Evolutionary conservation across 202 grass and related monocot genomes (phyloP), one percentile per base, ranked within the genome.

Genomic region (Musa balbisiana): DNA sequence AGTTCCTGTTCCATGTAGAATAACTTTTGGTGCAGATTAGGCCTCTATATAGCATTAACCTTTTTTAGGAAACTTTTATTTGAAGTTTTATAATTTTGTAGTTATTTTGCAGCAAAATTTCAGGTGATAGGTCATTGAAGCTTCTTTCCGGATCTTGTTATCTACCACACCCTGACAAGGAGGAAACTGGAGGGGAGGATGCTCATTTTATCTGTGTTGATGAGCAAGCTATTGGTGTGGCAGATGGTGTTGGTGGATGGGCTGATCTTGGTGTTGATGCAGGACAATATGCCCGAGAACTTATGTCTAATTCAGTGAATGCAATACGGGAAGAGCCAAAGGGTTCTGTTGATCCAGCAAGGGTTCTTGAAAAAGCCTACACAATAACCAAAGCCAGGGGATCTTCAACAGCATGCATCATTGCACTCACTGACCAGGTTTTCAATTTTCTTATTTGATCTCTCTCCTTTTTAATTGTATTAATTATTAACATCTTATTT

Each of bases 281-380:
- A 62, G 58, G 58, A 62, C 58, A 62, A 20, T 62, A 62, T 62
- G 58, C 58, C 20, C 16, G 58, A n/a, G 58, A 62, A 62, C 58
- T 62, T 62, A 62, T 62, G 58, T 62, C 58, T 62, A 62, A 62
- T 62, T 62, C 58, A 62, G 58, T 62, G 58, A 62, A 20, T 62
- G 58, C 58, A 62, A 62, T 62, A 8, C 15, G 20, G 17, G 58
- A 62, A 62, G 58, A 62, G 14, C 58, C 58, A 8, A 62, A 62
- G 58, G 58, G 58, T 20, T 62, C 58, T 17, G 58, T 62, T 62
- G 58, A 62, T 62, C 58, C 58, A 62, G 1, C 58, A 62, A 62
- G 58, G 13, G 58, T 62, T 17, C 58, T 62, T 8, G 58, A 62
- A 62, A 62, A 62, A 20, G 58, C 58, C 20, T 62, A 62, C 13